A percentile compares a stretch with the other conserved stretches of the same genome.
These are phyloP conservation scores for Leccinum truebloodii DNA, from an alignment of 768 basidiomycete genomes.

Conservation along the genomic window DNA sequence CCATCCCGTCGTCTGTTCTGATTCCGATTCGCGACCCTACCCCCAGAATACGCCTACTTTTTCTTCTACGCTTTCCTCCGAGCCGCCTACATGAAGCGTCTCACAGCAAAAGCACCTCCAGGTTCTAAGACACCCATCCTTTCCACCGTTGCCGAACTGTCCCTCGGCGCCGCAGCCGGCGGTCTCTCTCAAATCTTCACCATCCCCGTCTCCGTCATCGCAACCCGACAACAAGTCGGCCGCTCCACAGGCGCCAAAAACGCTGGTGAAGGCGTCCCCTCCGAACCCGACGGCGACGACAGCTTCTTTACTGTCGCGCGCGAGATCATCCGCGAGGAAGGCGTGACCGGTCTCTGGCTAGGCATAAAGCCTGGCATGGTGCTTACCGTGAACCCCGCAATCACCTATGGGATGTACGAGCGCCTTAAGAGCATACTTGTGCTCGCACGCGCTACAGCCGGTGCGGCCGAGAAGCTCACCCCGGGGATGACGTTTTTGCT, in stretches of 20 bases:
- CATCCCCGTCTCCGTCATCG: slow-evolving; percentile 96
- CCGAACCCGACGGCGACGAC: slow-evolving; percentile 44
- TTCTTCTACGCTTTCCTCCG: slow-evolving; percentile 97
- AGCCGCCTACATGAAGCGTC: slow-evolving; percentile 73
- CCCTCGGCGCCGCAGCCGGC: slow-evolving; percentile 89
- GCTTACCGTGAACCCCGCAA: slow-evolving; percentile 96
- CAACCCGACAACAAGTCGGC: slow-evolving; percentile 94
- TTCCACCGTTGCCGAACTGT: slow-evolving; percentile 77
- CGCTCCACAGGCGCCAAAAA: slow-evolving; percentile 27
- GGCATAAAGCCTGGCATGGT: slow-evolving; percentile 91
- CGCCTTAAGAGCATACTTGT: slow-evolving; percentile 78
- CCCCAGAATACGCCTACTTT: slow-evolving; percentile 96
- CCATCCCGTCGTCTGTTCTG: not conserved
- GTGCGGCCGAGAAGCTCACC: slow-evolving; percentile 58
- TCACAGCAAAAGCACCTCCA: slow-evolving; percentile 56
- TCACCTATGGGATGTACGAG: slow-evolving; percentile 95
- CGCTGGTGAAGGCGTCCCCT: not conserved
- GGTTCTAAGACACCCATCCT: slow-evolving; percentile 63
- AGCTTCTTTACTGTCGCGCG: slow-evolving; percentile 78
- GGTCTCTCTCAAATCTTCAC: slow-evolving; percentile 97
- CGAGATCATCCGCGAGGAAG: slow-evolving; percentile 89
- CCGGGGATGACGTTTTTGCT: slow-evolving; percentile 80
- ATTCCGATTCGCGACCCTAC: not conserved
- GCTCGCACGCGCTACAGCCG: slow-evolving; percentile 49
- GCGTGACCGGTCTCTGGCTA: slow-evolving; percentile 86